Evolutionary conservation across 176 grass and related monocot species (phyloP).

Genomic region (Cenchrus fungigraminus): DNA sequence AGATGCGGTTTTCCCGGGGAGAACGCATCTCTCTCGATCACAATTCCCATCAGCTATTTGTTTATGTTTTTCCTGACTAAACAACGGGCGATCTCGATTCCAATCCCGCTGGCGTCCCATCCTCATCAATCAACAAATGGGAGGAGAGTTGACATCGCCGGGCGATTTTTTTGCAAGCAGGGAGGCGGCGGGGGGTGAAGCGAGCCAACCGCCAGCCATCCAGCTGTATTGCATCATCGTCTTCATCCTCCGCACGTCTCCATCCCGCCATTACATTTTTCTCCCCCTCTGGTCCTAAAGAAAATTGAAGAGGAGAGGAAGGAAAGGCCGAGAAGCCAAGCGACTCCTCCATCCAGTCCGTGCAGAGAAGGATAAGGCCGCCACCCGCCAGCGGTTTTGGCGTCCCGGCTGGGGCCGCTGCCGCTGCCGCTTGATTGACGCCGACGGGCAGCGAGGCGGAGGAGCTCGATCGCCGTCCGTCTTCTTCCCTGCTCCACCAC

Average conservation of each 20-base stretch:
- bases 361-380: conserved; percentile 3
- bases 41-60: background rate
- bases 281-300: background rate
- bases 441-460: background rate
- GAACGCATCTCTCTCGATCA: background rate
- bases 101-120: background rate
- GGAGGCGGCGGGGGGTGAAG: background rate
- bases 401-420: background rate
- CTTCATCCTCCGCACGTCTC: background rate
- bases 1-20: background rate
- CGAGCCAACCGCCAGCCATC: background rate
- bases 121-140: no score
- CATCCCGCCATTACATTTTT: background rate
- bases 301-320: background rate
- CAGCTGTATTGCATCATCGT: background rate
- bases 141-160: background rate
- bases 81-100: background rate
- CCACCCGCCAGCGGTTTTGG: conserved; percentile 18
- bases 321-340: background rate
- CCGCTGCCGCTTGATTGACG: background rate
- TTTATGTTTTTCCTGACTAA: background rate
- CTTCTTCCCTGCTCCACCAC: no score
- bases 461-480: no score
- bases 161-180: background rate
- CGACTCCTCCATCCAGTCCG: background rate